Evolutionary conservation across 805 yeast genomes (phyloP).

Genomic region (Sugiyamaella boreocaroliniensis): DNA sequence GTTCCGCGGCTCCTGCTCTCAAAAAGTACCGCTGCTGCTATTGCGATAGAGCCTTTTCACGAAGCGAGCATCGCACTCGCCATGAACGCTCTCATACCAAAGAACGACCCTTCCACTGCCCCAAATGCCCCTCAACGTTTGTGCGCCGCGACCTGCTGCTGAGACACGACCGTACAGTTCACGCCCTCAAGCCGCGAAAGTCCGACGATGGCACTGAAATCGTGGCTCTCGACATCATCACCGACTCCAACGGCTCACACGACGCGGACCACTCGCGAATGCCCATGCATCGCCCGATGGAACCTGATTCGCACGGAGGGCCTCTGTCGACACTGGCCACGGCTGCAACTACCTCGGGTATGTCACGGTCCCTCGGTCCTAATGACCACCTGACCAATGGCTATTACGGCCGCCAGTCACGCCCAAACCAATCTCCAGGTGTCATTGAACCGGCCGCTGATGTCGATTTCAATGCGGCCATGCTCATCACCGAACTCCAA

Average conservation of each 20-base stretch:
- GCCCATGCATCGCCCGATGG: background rate
- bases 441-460: slow-evolving; percentile 6
- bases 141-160: slow-evolving; percentile 73
- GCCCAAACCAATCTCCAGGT: background rate
- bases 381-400: background rate
- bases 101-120: slow-evolving; percentile 72
- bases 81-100: slow-evolving; percentile 78
- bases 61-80: slow-evolving; percentile 70
- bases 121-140: slow-evolving; percentile 61
- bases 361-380: background rate
- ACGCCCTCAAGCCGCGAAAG: slow-evolving; percentile 27
- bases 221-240: background rate
- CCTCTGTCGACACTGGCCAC: slow-evolving; percentile 9
- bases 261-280: background rate
- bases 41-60: slow-evolving; percentile 73
- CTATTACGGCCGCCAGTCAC: background rate
- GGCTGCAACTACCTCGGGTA: slow-evolving; percentile 5
- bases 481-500: slow-evolving; percentile 22
- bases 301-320: background rate
- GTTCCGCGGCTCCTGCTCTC: slow-evolving; percentile 3
- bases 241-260: background rate
- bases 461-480: slow-evolving; percentile 20
- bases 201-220: background rate
- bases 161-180: slow-evolving; percentile 75
- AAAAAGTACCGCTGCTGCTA: slow-evolving; percentile 70